Base-by-base conservation (phyloP, 352 stramenopile species). In the Phytophthora gonapodyides region DNA sequence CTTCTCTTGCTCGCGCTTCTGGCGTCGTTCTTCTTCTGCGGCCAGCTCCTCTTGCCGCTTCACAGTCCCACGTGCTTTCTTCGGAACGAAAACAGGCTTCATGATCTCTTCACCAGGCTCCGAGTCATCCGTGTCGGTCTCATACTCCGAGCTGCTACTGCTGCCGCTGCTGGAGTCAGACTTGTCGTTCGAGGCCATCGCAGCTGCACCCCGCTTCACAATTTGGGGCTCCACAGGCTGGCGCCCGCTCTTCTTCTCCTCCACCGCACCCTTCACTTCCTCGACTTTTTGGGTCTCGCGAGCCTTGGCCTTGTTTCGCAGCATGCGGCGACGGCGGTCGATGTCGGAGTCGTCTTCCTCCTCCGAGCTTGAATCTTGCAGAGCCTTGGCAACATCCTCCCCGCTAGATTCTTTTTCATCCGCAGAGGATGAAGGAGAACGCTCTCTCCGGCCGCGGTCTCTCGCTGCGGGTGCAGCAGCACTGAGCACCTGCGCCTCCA, bases 81-180 rank as follows among this genome's bases (percentile, higher is more conserved):
- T 97, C 0, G 93, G 93, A 19, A 98, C 82, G 60, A 97, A 98
- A 13, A 97, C 80, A 5, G 93, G 93, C 61, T 97, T 97, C 75
- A 97, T 87, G 13, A 97, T 64, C 62, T 82, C 67, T 44, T 93
- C 80, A 9, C 69, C 80, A 21, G 73, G 73, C 11, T 91, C 83
- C 12, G 84, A 93, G 4, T 90, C 78, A 50, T 91, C 80, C 9
- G 85, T 84, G 54, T 96, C 87, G 0, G 85, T 96, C 60, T 93
- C 87, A 69, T 80, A 94, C 52, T 94, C 85, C 1, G 84, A 91
- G 31, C 64, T 82, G 9, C 74, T 80, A 41, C 73, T 82, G 5
- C 65, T 78, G 31, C 69, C 74, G 8, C 57, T 76, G 58, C 69
- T 75, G 9, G 80, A 89, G 21, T 72, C 77, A 1, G 62, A 75